Base-by-base conservation (phyloP, 768 basidiomycete genomes). In the Kwoniella sp. region DNA sequence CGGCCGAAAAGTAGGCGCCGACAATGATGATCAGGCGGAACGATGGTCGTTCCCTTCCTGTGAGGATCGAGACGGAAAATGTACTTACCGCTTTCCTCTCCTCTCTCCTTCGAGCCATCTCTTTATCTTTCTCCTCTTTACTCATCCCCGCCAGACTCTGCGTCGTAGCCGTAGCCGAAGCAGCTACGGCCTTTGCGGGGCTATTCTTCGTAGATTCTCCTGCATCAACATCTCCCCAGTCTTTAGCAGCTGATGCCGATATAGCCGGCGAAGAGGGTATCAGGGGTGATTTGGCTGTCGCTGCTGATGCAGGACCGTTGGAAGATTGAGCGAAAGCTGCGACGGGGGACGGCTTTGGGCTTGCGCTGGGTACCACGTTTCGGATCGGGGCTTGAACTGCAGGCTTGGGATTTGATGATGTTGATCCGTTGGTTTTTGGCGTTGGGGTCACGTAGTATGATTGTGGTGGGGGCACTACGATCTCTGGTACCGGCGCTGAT, bases 101-200 rank as follows among this genome's bases (percentile, higher is more conserved):
- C 77, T 97, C 94, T 74, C 94, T 89, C 63, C 93, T 83, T 67
- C 89, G 83, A 8, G 89, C 89, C 87, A 97, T 89, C 82, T 96
- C 92, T n/a, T 87, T 87, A 1, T 90, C 90, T 79, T 90, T 95
- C 70, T 94, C 92, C 79, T 96, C 95, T 78, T 92, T 96, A 26
- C 86, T 85, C 84, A 92, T 83, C 0, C 81, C 82, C 1, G 78
- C 79, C 26, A 85, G 80, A 59, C 83, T 81, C 25, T 75, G 70
- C 3, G 68, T 55, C 0, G n/a, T n/a, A n/a, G 74, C 69, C 2
- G 48, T 24, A 1, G 80, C 59, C n/a, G 74, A 52, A n/a, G 60
- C 54, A 8, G 70, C 12, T 0, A 67, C 27, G 37, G 68, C 9
- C 55, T 40, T 67, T 6, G 40, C 40, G 17, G 40, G 40, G 40